Evolutionary conservation across 116 monocot genomes (phyloP).

Genomic region (Iris pallida): DNA sequence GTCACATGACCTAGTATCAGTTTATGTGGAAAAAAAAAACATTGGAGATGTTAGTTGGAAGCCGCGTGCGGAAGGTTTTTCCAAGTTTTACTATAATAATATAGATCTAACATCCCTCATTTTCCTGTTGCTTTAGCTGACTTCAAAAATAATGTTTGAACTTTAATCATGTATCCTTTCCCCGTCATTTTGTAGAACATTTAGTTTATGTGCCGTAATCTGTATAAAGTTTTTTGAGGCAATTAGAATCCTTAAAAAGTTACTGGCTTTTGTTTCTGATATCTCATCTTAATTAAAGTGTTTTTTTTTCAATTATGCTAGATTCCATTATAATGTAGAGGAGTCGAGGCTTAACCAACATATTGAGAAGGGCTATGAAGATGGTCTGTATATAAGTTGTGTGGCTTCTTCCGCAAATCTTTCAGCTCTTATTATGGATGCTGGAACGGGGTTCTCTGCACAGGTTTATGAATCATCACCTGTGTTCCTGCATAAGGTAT

Average conservation of each 20-base stretch:
- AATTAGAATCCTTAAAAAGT: too few species aligned
- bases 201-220: too few species aligned
- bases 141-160: too few species aligned
- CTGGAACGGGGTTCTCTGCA: conserved; percentile 80
- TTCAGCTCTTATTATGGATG: conserved; percentile 99
- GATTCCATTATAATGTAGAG: conserved; percentile 94
- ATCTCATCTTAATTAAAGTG: not conserved
- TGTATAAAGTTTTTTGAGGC: too few species aligned
- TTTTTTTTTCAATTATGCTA: conserved; percentile 19
- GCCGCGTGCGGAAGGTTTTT: too few species aligned
- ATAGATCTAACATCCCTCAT: too few species aligned
- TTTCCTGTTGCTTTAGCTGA: too few species aligned
- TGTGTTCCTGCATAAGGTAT: conserved; percentile 87
- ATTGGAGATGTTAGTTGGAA: too few species aligned
- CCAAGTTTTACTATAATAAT: too few species aligned
- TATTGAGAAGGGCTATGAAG: conserved; percentile 89
- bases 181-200: too few species aligned
- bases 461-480: conserved; percentile 95
- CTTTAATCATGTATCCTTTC: too few species aligned
- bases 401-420: conserved; percentile 86
- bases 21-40: not conserved
- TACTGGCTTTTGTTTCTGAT: too few species aligned
- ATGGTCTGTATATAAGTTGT: conserved; percentile 85
- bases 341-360: conserved; percentile 83
- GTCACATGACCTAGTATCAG: not conserved